A percentile compares a stretch with the other conserved stretches of the same genome.
Conservation (phyloP, 2,329 filamentous ascomycete species). For the Beauveria sp. region DNA sequence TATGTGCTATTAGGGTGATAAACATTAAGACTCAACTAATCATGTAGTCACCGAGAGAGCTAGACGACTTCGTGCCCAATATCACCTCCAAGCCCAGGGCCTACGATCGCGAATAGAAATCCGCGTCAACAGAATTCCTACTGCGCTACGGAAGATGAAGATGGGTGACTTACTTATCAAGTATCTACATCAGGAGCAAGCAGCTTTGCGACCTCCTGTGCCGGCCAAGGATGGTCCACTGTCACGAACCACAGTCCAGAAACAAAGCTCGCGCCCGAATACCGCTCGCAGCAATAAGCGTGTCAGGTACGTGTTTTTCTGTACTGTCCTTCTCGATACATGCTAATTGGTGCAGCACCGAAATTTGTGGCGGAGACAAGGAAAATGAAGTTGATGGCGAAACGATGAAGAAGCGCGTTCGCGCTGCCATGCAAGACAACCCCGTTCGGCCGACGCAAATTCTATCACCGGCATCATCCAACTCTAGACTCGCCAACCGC, state of each 20-base stretch:
- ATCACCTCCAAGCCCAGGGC: slow-evolving; percentile 78
- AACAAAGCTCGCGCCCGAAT: slow-evolving; percentile 16
- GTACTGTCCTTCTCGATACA: slow-evolving; percentile 17
- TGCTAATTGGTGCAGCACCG: slow-evolving; percentile 42
- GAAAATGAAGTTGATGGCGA: slow-evolving; percentile 61
- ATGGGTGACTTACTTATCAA: slow-evolving; percentile 70
- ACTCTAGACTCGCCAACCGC: slow-evolving; percentile 56
- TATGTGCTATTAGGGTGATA: slow-evolving; percentile 34
- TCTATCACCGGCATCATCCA: slow-evolving; percentile 75
- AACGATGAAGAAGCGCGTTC: slow-evolving; percentile 62
- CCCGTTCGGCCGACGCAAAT: slow-evolving; percentile 46
- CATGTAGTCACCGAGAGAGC: slow-evolving; percentile 73
- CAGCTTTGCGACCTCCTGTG: slow-evolving; percentile 33
- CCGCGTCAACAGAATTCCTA: slow-evolving; percentile 86
- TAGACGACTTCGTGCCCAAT: slow-evolving; percentile 80
- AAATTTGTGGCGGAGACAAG: slow-evolving; percentile 59
- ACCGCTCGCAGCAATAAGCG: slow-evolving; percentile 35
- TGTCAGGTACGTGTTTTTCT: slow-evolving; percentile 37
- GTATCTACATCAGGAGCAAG: slow-evolving; percentile 36
- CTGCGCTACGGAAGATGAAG: slow-evolving; percentile 66
- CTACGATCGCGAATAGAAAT: slow-evolving; percentile 82
- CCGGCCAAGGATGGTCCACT: slow-evolving; percentile 40
- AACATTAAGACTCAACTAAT: slow-evolving; percentile 13
- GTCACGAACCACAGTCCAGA: slow-evolving; percentile 18
- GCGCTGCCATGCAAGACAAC: slow-evolving; percentile 35